Evolutionary conservation across 106 monocot species (phyloP).

Genomic region (Chionographis japonica): DNA sequence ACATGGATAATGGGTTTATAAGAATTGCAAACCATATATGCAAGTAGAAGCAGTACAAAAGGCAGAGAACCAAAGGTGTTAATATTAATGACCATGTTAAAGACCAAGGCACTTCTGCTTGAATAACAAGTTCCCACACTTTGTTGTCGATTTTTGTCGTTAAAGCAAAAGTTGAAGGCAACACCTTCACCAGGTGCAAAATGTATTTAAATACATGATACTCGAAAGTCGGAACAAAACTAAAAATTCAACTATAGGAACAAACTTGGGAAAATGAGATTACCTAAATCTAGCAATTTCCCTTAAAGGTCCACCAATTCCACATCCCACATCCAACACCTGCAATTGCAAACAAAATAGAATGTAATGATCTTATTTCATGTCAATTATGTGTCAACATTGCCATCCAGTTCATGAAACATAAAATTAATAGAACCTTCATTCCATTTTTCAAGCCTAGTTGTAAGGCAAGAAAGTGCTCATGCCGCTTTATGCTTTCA

Average conservation of each 20-base stretch:
- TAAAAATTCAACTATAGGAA: not conserved
- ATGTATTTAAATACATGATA: not conserved
- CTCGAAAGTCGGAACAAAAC: not conserved
- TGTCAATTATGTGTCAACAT: too few relatives aligned
- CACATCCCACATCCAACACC: constrained; percentile 98
- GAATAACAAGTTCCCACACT: too few relatives aligned
- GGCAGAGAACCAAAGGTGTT: too few relatives aligned
- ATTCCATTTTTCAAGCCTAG: constrained; percentile 84
- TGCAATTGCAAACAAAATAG: constrained; percentile 9
- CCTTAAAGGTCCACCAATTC: constrained; percentile 89
- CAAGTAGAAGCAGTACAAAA: too few relatives aligned
- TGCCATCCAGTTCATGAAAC: too few relatives aligned
- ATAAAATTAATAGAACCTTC: constrained; percentile 58
- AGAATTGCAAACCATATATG: too few relatives aligned
- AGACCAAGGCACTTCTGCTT: too few relatives aligned
- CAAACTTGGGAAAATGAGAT: constrained; percentile 1
- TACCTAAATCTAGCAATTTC: constrained; percentile 96
- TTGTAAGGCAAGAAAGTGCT: constrained; percentile 96
- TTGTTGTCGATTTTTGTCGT: too few relatives aligned
- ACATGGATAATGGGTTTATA: too few relatives aligned
- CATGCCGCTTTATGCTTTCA: constrained; percentile 97
- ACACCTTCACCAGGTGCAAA: not conserved
- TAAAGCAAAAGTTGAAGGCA: too few relatives aligned
- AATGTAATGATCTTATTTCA: too few relatives aligned
- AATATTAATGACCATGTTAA: too few relatives aligned